phyloP scores from a whole-genome alignment of 306 rosid species.

The Cucurbita argyrosperma region DNA sequence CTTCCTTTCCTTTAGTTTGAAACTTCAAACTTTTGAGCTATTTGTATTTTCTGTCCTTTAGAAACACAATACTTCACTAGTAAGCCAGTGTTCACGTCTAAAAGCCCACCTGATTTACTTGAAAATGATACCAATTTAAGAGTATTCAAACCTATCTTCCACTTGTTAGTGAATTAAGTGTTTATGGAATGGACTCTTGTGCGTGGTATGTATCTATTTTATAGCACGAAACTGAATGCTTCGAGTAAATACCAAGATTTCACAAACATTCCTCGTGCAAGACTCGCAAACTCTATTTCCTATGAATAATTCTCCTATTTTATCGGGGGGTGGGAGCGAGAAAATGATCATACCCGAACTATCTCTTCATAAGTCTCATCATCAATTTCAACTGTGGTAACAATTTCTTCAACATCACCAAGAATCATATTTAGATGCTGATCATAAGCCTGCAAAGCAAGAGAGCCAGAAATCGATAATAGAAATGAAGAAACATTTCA shows the following conservation, averaged over 20 bases:
- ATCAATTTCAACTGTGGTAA: conserved; percentile 88
- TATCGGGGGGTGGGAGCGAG: neutral
- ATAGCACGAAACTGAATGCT: neutral
- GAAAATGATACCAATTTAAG: neutral
- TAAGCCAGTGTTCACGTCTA: neutral
- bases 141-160: neutral
- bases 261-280: neutral
- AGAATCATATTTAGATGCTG: conserved; percentile 99
- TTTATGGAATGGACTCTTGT: neutral
- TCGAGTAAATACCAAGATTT: neutral
- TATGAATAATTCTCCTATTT: neutral
- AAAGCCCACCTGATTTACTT: neutral
- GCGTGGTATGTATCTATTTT: neutral
- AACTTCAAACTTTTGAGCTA: neutral
- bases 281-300: neutral
- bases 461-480: neutral
- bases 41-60: neutral
- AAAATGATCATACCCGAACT: conserved; percentile 61
- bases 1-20: neutral
- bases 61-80: neutral
- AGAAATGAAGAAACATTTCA: neutral
- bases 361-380: conserved; percentile 99
- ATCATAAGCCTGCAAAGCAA: conserved; percentile 81
- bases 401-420: conserved; percentile 96
- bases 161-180: neutral